Base-by-base conservation (phyloP, 1,139 yeast species). In the Geotrichum klebahnii region DNA sequence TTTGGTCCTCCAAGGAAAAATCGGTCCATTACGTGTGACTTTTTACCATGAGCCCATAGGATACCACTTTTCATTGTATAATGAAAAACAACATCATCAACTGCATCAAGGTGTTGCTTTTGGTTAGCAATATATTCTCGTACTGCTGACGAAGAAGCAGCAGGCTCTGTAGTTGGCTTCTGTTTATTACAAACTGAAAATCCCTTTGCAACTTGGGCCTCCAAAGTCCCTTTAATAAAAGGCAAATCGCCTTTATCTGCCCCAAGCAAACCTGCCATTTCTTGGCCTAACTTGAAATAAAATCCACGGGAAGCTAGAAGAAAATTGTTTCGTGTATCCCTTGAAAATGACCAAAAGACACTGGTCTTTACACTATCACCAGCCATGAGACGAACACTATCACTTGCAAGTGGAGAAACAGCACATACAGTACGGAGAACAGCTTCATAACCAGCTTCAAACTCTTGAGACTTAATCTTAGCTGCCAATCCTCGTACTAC, bases 1-100 rank as follows among this genome's bases (percentile, higher is more conserved):
- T 85, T 84, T 1, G 96, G 85, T 0, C 96, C 95, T 59, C 94
- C 85, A n/a, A 84, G 70, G 58, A 78, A 80, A 54, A 81, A 74
- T 42, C 77, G 67, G 57, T 78, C 82, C 65, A 73, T 68, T 20
- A 71, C 47, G 47, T 63, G 63, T 1, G 68, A 50, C 45, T 58
- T 57, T n/a, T 67, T 62, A 24, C 59, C 59, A 20, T 48, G 47
- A n/a, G 55, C 51, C 59, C 62, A 62, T 17, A 65, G 50, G 17
- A 62, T 22, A 1, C 68, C 68, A 16, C 63, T 58, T 28, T 59
- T 56, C 16, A 50, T 50, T n/a, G 58, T 43, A 20, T 58, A 46
- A 14, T 58, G 55, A 19, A 61, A 29, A 12, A 56, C 53, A 35
- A 58, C 32, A 28, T 52, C 51, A 17, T 53, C 55, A 17, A 33